Base-by-base conservation (phyloP, 352 stramenopile genomes). In the Aphanomyces astaci region DNA sequence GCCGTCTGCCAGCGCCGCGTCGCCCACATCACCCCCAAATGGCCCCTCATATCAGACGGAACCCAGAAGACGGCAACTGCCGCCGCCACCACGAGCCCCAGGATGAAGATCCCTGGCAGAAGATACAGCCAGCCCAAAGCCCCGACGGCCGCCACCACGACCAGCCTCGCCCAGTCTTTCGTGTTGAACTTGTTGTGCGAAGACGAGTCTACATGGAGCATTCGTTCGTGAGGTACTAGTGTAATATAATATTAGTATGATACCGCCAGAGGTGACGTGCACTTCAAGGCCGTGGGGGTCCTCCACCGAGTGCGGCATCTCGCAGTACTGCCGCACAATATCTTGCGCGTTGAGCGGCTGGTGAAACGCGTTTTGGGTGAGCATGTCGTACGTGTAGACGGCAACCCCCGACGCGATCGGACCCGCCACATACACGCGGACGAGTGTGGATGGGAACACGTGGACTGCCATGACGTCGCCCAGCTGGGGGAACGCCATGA, bases 401-500 rank as follows among this genome's bases (percentile, higher is more conserved):
- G 82, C 82, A 15, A 79, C 80, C 10, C 82, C 80, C 49, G 81
- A 87, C 32, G 79, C 78, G 7, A 77, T 76, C 28, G 82, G 80
- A 17, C 79, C 79, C 48, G 84, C 84, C 53, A 89, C 82, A 66
- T 90, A 90, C 28, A 89, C 70, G 2, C 82, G 79, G 15, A 90
- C 73, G 69, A 90, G 86, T 28, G 78, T 85, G 0, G 80, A 87
- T 1, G 80, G 78, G 62, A 89, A 90, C 78, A 90, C 79, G 1
- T 86, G 78, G 51, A 89, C 79, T n/a, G 78, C 68, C 40, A 88
- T 81, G 2, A 56, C 59, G 53, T 86, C 73, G 13, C 76, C 76
- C 5, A 90, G 60, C 24, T 73, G 65, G 7, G 80, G 82, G 24
- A 83, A 81, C 25, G 77, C 77, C 5, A 64, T 70, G 9, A 90